phyloP scores from a whole-genome alignment of 2,329 filamentous ascomycete genomes.

The Diplodia seriata region DNA sequence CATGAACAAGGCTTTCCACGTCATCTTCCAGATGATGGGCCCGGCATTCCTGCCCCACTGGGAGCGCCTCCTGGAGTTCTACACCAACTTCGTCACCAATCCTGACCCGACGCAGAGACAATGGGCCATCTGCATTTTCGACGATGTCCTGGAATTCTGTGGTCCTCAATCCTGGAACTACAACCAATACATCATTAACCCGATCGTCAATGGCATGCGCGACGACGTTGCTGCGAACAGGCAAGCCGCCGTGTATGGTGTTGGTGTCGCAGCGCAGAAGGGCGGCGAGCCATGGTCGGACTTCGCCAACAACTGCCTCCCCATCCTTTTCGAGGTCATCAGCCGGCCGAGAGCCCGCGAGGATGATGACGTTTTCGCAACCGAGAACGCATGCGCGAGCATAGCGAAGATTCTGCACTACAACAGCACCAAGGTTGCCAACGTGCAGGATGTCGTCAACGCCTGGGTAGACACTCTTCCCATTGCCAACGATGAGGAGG shows the following conservation, averaged over 20 bases:
- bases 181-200: conserved; percentile 82
- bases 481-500: conserved; percentile 94
- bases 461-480: conserved; percentile 92
- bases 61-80: conserved; percentile 84
- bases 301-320: conserved; percentile 81
- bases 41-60: conserved; percentile 83
- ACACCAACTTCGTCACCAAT: conserved; percentile 83
- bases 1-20: conserved; percentile 99
- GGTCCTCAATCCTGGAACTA: conserved; percentile 88
- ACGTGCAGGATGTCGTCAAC: conserved; percentile 76
- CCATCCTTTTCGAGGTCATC: conserved; percentile 83
- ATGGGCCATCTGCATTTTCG: conserved; percentile 99
- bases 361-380: conserved; percentile 95
- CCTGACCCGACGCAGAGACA: conserved; percentile 89
- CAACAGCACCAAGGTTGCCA: conserved; percentile 77
- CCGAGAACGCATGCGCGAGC: conserved; percentile 94
- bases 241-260: conserved; percentile 94
- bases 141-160: conserved; percentile 97
- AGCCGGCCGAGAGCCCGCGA: conserved; percentile 80
- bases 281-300: conserved; percentile 86
- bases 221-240: conserved; percentile 89
- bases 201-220: conserved; percentile 83
- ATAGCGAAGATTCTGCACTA: conserved; percentile 97
- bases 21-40: conserved; percentile 97
- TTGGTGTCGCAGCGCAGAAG: conserved; percentile 92